phyloP scores from a whole-genome alignment of 2,329 filamentous ascomycete species.

The Calonectria pteridis region DNA sequence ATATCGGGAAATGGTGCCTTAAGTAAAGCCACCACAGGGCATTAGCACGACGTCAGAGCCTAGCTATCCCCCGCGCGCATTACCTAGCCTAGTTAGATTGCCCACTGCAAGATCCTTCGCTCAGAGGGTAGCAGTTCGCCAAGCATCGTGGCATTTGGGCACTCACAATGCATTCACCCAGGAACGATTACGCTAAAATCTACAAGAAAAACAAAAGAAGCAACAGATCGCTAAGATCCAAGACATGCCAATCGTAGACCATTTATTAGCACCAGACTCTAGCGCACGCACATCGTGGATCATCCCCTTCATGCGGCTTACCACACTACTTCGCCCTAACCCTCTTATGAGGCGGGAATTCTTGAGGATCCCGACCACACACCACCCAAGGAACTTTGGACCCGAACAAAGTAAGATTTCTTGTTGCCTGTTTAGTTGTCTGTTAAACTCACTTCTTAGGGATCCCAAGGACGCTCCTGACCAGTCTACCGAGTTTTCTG shows the following conservation, averaged over 20 bases:
- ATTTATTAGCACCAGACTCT: not conserved
- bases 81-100: not conserved
- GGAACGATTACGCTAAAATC: not conserved
- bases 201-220: not conserved
- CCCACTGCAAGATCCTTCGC: too few relatives aligned
- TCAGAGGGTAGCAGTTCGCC: not conserved
- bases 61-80: not conserved
- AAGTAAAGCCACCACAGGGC: not conserved
- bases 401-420: slow-evolving; percentile 55
- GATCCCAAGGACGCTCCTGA: slow-evolving; percentile 75
- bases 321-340: too few relatives aligned
- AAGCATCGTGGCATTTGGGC: not conserved
- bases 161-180: not conserved
- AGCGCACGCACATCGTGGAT: not conserved
- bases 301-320: not conserved
- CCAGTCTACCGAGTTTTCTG: slow-evolving; percentile 72
- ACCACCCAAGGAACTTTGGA: slow-evolving; percentile 80
- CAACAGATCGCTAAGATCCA: not conserved
- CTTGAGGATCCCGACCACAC: slow-evolving; percentile 70
- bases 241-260: not conserved
- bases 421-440: not conserved
- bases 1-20: not conserved
- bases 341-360: slow-evolving; percentile 81
- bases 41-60: not conserved
- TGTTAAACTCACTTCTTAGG: not conserved